Evolutionary conservation across 2,329 filamentous ascomycete genomes (phyloP).

Genomic region (Clonostachys solani): DNA sequence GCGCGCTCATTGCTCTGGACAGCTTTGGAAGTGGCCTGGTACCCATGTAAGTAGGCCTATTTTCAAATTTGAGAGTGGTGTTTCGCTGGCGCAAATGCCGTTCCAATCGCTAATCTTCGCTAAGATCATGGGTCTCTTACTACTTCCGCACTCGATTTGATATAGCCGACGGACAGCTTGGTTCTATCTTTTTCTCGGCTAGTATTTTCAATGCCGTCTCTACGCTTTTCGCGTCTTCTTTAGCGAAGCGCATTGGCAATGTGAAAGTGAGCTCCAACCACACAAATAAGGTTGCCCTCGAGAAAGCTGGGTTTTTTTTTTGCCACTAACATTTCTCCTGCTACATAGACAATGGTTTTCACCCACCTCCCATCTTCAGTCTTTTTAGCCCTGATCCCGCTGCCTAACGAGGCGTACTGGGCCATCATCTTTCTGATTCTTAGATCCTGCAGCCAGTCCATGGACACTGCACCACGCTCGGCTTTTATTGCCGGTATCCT

Average conservation of each 20-base stretch:
- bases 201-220: constrained; percentile 46
- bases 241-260: constrained; percentile 54
- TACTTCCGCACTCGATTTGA: constrained; percentile 47
- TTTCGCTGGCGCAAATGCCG: neutral
- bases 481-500: constrained; percentile 67
- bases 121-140: constrained; percentile 54
- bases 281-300: neutral
- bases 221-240: constrained; percentile 46
- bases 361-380: constrained; percentile 68
- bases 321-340: neutral
- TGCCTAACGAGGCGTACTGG: constrained; percentile 39
- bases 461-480: constrained; percentile 67
- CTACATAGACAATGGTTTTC: constrained; percentile 64
- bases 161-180: constrained; percentile 43
- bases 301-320: neutral
- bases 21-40: constrained; percentile 68
- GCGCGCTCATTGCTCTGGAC: constrained; percentile 64
- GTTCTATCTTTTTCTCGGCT: constrained; percentile 50
- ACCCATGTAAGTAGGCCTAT: constrained; percentile 42
- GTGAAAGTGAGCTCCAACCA: constrained; percentile 25
- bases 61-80: neutral
- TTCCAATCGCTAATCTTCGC: constrained; percentile 22
- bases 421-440: constrained; percentile 58
- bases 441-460: constrained; percentile 58
- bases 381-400: constrained; percentile 58